Evolutionary conservation across 73 alveolate species (phyloP), one percentile per base, ranked within the genome.

Genomic region (Tetrahymena elliotti): DNA sequence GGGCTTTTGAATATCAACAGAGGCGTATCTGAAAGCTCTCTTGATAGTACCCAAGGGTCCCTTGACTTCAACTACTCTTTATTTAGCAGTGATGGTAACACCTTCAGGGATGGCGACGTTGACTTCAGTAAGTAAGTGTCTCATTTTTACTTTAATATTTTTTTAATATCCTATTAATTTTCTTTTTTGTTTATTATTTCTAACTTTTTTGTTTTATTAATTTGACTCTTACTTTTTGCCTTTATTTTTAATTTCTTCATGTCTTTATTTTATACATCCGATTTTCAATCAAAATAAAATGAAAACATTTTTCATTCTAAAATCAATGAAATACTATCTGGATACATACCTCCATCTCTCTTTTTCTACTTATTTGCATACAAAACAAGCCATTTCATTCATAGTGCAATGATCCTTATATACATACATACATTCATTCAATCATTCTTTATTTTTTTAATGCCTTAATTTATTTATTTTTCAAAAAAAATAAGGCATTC

Each of bases 11-110:
- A 94, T 94, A 41, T 94, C 96, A 2, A 94, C 35, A 9, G 96
- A 53, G 33, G 95, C 54, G 68, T 94, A 53, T 47, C 88, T 84
- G 88, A 94, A 84, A 84, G 82, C 83, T 88, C 93, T 94, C 38
- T 84, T 38, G 52, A 94, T 84, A n/a, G 47, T 31, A 83, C 96
- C 96, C 40, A 94, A 84, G 38, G 96, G 96, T 40, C 96, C 96
- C 93, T 94, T 94, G 93, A 94, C 96, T 40, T 84, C 96, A 36
- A 94, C 93, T 38, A 84, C 41, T 92, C 93, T 94, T 38, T 84
- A 94, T 24, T 94, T 94, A 34, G 93, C 95, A 35, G 38, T 84
- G 31, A 94, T 38, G 38, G 93, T 53, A n/a, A 94, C 93, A 15
- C 52, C 83, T 11, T 83, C 96, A 22, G 96, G 96, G 84, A 94